Conservation (phyloP, 2,329 filamentous ascomycete genomes). For the Fusarium tricinctum region DNA sequence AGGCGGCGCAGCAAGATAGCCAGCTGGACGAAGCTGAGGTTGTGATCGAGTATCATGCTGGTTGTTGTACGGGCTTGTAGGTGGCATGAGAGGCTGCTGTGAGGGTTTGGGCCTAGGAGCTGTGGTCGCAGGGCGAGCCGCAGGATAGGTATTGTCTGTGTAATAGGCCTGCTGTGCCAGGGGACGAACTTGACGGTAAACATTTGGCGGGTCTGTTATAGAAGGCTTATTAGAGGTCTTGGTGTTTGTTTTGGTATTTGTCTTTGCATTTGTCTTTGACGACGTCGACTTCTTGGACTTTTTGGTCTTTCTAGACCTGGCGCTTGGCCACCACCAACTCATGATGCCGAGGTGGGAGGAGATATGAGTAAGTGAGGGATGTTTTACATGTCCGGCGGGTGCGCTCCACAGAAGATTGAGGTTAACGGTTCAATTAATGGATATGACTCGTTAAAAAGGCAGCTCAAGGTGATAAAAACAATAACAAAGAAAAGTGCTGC, state of each 20-base stretch:
- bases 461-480: conserved; percentile 4
- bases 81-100: conserved; percentile 25
- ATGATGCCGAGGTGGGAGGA: conserved; percentile 11
- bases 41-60: conserved; percentile 45
- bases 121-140: conserved; percentile 1
- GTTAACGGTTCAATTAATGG: not conserved
- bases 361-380: conserved; percentile 1
- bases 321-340: conserved; percentile 5
- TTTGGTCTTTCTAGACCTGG: conserved; percentile 22
- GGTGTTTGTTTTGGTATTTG: not conserved
- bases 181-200: conserved; percentile 18
- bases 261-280: conserved; percentile 1
- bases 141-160: not conserved
- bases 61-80: conserved; percentile 35
- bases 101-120: conserved; percentile 17
- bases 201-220: conserved; percentile 23
- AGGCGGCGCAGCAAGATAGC: conserved; percentile 43
- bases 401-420: not conserved
- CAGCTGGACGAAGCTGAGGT: conserved; percentile 42
- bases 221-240: conserved; percentile 19
- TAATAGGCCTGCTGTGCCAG: not conserved
- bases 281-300: conserved; percentile 11
- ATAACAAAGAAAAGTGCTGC: conserved; percentile 13
- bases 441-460: not conserved
- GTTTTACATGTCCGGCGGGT: conserved; percentile 11